Evolutionary conservation across 768 basidiomycete genomes (phyloP), one percentile per base, ranked within the genome.

Genomic region (Auricularia auricula-judae): DNA sequence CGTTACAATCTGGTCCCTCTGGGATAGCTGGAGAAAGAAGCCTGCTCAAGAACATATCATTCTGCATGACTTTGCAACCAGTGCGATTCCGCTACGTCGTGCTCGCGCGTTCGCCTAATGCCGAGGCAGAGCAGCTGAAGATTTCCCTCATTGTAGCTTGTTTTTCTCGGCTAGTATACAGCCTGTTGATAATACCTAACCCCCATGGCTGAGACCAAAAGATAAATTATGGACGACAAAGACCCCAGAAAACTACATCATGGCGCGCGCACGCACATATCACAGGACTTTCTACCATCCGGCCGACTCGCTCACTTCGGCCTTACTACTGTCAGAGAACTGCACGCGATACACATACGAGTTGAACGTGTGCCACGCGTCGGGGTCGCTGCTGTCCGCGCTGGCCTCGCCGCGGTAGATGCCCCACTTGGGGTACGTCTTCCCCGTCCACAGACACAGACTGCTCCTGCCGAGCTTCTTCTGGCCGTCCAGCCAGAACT

Each of bases 401-500:
- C 5, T 4, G 8, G 56, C 56, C 23, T 59, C 56, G 4, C 56
- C 56, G 56, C 56, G 56, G 56, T 59, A 59, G 23, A 59, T 59
- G 18, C 56, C 56, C 56, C 56, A 59, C 56, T 59, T 29, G 12
- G 56, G 56, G 18, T 59, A 35, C 16, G 56, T 59, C 16, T 59
- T 23, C 5, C 56, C 56, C 23, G 56, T 59, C 4, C 23, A 59
- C 2, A 34, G 21, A 29, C 56, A 59, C 8, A 59, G 56, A 1
- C 1, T 33, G 23, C 56, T 35, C 7, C 56, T 5, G 29, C 34
- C 33, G 34, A 59, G 29, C 23, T 33, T 8, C 56, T 59, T 29
- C 56, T 59, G 14, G 56, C 56, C 56, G 23, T 59, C 56, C 23
- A 59, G 56, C 56, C 56, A 59, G 56, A 59, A 34, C 56, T 59